These are phyloP conservation scores for Cladosporium velox DNA, from an alignment of 2,329 filamentous ascomycete genomes.

Conservation along the genomic window DNA sequence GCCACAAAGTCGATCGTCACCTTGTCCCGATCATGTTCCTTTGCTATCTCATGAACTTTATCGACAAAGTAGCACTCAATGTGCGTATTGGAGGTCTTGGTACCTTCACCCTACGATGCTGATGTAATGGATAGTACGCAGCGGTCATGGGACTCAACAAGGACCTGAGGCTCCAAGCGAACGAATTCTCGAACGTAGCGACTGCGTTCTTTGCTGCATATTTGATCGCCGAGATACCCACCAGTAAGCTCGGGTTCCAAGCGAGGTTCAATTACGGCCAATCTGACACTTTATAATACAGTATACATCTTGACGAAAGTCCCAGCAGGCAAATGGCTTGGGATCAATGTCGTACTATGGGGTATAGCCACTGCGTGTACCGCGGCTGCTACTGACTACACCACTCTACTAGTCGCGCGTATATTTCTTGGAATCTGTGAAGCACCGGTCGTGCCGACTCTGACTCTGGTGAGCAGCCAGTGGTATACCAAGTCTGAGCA, in stretches of 20 bases:
- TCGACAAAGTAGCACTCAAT: conserved; percentile 66
- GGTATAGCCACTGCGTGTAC: conserved; percentile 61
- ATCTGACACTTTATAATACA: conserved; percentile 36
- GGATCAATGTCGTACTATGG: conserved; percentile 64
- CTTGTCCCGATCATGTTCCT: conserved; percentile 64
- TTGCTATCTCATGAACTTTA: conserved; percentile 63
- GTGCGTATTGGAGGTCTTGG: conserved; percentile 41
- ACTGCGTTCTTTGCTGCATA: conserved; percentile 66
- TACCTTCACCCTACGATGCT: not conserved
- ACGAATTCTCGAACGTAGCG: conserved; percentile 64
- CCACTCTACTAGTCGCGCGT: conserved; percentile 59
- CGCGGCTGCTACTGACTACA: conserved; percentile 61
- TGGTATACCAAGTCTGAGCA: conserved; percentile 68
- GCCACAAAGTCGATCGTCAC: conserved; percentile 59
- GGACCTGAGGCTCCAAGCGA: conserved; percentile 58
- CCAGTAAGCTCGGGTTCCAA: conserved; percentile 46
- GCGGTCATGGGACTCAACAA: conserved; percentile 64
- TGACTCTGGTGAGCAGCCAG: conserved; percentile 65
- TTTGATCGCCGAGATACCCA: conserved; percentile 60
- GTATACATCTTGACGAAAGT: conserved; percentile 59
- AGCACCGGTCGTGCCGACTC: conserved; percentile 66
- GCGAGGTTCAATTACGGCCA: not conserved
- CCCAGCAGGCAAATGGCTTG: conserved; percentile 61
- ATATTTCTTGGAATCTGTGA: conserved; percentile 69
- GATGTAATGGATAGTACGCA: conserved; percentile 53